phyloP scores from a whole-genome alignment of 768 basidiomycete species.

The Boletus bicolor region DNA sequence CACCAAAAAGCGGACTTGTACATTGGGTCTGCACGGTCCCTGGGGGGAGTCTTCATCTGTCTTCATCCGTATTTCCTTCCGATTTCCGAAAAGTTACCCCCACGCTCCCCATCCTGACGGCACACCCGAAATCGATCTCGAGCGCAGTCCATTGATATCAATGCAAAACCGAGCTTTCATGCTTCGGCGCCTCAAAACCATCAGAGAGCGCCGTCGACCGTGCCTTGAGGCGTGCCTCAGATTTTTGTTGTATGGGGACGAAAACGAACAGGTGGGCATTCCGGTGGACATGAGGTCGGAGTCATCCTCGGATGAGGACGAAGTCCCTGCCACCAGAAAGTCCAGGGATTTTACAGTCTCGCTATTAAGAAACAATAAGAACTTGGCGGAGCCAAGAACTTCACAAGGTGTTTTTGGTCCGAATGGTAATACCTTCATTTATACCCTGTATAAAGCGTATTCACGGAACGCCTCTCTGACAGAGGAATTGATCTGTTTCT shows the following conservation, averaged over 20 bases:
- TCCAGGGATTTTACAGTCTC: conserved; percentile 51
- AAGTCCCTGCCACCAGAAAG: conserved; percentile 37
- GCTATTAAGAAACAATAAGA: conserved; percentile 63
- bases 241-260: conserved; percentile 72
- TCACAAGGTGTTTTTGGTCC: conserved; percentile 89
- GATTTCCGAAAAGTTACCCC: conserved; percentile 83
- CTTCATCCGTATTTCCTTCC: conserved; percentile 86
- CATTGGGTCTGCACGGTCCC: conserved; percentile 82
- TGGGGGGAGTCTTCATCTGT: conserved; percentile 87
- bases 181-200: conserved; percentile 67
- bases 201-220: conserved; percentile 71
- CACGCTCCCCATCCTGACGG: conserved; percentile 57
- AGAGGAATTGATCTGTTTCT: conserved; percentile 90
- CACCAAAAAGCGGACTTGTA: conserved; percentile 72
- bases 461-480: conserved; percentile 1
- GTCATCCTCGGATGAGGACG: conserved; percentile 69
- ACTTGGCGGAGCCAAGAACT: conserved; percentile 78
- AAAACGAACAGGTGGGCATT: conserved; percentile 47
- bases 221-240: conserved; percentile 82
- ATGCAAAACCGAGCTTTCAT: conserved; percentile 75
- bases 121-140: conserved; percentile 75
- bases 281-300: conserved; percentile 48
- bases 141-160: conserved; percentile 77
- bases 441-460: background rate
- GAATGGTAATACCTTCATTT: conserved; percentile 53